These are phyloP conservation scores for Pseudocercospora macadamiae DNA, from an alignment of 2,329 filamentous ascomycete genomes.

Conservation along the genomic window DNA sequence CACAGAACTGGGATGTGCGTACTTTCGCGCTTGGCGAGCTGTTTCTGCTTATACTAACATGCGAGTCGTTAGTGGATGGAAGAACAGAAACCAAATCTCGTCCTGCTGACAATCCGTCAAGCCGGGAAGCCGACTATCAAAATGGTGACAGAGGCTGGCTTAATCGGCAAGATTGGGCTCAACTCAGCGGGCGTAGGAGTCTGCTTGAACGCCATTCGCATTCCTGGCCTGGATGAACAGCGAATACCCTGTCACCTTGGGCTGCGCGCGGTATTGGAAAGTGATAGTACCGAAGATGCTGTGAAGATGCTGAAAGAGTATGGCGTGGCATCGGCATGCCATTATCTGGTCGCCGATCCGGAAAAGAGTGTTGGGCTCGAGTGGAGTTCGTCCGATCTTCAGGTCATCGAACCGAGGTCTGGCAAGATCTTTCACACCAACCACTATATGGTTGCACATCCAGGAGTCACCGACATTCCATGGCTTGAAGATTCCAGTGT, in stretches of 20 bases:
- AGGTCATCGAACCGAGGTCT: slow-evolving; percentile 39
- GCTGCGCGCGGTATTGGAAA: slow-evolving; percentile 60
- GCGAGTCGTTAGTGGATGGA: too few species aligned
- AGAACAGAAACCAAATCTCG: slow-evolving; percentile 54
- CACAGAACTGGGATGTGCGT: slow-evolving; percentile 66
- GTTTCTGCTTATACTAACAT: too few species aligned
- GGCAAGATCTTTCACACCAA: slow-evolving; percentile 49
- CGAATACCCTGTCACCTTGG: slow-evolving; percentile 65
- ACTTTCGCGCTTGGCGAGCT: too few species aligned
- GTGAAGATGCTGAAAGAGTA: slow-evolving; percentile 47
- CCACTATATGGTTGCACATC: slow-evolving; percentile 46
- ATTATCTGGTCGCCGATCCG: slow-evolving; percentile 58
- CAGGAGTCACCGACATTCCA: slow-evolving; percentile 44
- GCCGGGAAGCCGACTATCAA: slow-evolving; percentile 51
- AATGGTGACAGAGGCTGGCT: slow-evolving; percentile 63
- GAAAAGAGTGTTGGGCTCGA: slow-evolving; percentile 55
- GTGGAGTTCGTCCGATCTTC: slow-evolving; percentile 44
- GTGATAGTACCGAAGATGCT: slow-evolving; percentile 51
- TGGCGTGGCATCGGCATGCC: slow-evolving; percentile 57
- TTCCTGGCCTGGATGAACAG: slow-evolving; percentile 55
- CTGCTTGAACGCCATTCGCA: slow-evolving; percentile 64
- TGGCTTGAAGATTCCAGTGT: slow-evolving; percentile 47
- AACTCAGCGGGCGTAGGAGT: slow-evolving; percentile 62
- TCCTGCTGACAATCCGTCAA: slow-evolving; percentile 52
- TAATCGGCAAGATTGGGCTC: slow-evolving; percentile 68